Percentiles rank a stretch among this genome's conserved stretches.
phyloP scores from a whole-genome alignment of 2,329 filamentous ascomycete genomes.

The Emergomyces africanus region DNA sequence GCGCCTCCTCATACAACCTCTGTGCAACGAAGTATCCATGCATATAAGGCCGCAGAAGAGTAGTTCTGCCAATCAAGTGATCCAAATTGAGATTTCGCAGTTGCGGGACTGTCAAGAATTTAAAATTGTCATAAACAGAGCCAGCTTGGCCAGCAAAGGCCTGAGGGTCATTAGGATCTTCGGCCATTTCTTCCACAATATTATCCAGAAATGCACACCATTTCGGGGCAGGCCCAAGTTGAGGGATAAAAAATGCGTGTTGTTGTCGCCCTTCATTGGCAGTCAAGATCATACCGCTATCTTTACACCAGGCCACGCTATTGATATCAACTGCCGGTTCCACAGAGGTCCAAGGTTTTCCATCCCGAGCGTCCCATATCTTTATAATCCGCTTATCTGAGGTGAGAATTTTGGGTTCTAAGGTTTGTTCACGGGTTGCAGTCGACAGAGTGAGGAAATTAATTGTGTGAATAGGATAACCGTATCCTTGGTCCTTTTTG shows the following conservation, averaged over 20 bases:
- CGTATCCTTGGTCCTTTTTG: constrained; percentile 92
- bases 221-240: constrained; percentile 79
- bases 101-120: constrained; percentile 85
- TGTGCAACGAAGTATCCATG: constrained; percentile 97
- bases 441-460: constrained; percentile 53
- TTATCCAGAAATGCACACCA: constrained; percentile 98
- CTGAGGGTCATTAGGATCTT: constrained; percentile 54
- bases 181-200: constrained; percentile 96
- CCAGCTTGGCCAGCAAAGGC: constrained; percentile 38
- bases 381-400: constrained; percentile 96
- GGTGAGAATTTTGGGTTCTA: constrained; percentile 66
- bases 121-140: constrained; percentile 97
- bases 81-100: constrained; percentile 73
- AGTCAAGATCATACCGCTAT: constrained; percentile 89
- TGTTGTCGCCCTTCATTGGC: constrained; percentile 95
- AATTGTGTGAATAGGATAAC: constrained; percentile 80
- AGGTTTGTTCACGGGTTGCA: constrained; percentile 55
- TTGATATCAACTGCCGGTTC: constrained; percentile 94
- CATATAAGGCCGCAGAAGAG: constrained; percentile 89
- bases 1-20: constrained; percentile 87
- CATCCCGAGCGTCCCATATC: constrained; percentile 75
- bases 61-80: constrained; percentile 82
- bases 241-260: constrained; percentile 88
- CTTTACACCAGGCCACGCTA: constrained; percentile 80
- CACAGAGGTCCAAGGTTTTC: constrained; percentile 86